phyloP scores from a whole-genome alignment of 2,329 filamentous ascomycete genomes.

The Penicillium capsulatum region DNA sequence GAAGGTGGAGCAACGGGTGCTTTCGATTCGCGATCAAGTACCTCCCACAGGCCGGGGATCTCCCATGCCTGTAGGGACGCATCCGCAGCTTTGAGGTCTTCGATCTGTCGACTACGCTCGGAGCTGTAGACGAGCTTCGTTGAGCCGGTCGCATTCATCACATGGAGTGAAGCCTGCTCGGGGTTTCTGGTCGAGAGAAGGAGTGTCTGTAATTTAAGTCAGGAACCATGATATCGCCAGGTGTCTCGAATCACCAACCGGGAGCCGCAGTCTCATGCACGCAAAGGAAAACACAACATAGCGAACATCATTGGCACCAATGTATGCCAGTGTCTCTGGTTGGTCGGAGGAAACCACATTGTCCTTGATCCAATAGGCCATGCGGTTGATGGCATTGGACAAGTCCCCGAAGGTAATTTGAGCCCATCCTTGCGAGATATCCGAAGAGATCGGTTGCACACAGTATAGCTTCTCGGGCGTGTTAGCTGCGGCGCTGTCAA shows the following conservation, averaged over 20 bases:
- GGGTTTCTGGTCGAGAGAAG: slow-evolving; percentile 22
- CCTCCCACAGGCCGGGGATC: slow-evolving; percentile 11
- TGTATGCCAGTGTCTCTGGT: slow-evolving; percentile 11
- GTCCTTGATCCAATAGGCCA: slow-evolving; percentile 11
- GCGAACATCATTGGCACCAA: slow-evolving; percentile 20
- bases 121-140: slow-evolving; percentile 12
- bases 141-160: slow-evolving; percentile 9
- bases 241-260: slow-evolving; percentile 3
- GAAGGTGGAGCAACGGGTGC: not conserved
- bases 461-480: slow-evolving; percentile 7
- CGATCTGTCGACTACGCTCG: slow-evolving; percentile 19
- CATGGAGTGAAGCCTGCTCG: slow-evolving; percentile 15
- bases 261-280: slow-evolving; percentile 15
- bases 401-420: slow-evolving; percentile 6
- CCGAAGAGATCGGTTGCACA: slow-evolving; percentile 8
- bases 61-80: slow-evolving; percentile 2
- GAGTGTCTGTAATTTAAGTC: too few species aligned
- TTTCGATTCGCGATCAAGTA: slow-evolving; percentile 5
- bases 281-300: slow-evolving; percentile 19
- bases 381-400: slow-evolving; percentile 8
- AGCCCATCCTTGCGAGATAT: slow-evolving; percentile 9
- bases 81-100: slow-evolving; percentile 3
- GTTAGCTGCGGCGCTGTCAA: slow-evolving; percentile 3
- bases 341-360: slow-evolving; percentile 5
- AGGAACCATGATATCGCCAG: too few species aligned